Base-by-base conservation (phyloP, 371 early-diverging fungal species). In the Mortierella sp. region DNA sequence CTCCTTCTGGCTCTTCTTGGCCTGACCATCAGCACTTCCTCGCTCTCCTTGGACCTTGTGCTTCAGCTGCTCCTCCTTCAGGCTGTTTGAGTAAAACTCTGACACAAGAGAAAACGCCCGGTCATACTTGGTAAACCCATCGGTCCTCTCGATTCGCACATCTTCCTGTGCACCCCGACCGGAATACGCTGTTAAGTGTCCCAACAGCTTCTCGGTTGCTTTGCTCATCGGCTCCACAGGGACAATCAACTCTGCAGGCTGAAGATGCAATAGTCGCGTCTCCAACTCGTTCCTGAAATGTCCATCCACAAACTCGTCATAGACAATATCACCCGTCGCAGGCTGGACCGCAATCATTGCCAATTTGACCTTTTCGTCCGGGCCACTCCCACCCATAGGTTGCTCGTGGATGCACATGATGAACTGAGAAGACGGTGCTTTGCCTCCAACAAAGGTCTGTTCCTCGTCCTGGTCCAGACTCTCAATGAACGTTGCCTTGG, bases 401-500 rank as follows among this genome's bases (percentile, higher is more conserved):
- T 93, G 90, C 77, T 94, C 94, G n/a, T 88, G 85, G 19, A 94
- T 75, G 48, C 93, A 92, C 88, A 94, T 86, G 21, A 95, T 75
- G 68, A 92, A 93, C 26, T 89, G 88, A 3, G 87, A 84, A 0
- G 82, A 79, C 13, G 79, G 34, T 16, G 57, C 79, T 44, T 74
- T 77, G 38, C 76, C 50, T 28, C 75, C 81, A 9, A 54, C 78
- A 68, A 82, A 72, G 10, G 72, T 84, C 65, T 81, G 82, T 34
- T 79, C 82, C 16, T 82, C 86, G 16, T 90, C 88, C 26, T 84
- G 86, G 5, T 89, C 89, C 76, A 94, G 85, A 31, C 95, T 96
- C 78, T 96, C 96, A 10, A 97, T 89, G 76, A 95, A 91, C 0
- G 97, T 97, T 8, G 95, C 95, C 58, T 92, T 92, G 16, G 97